Conservation (phyloP, 768 basidiomycete species). For the Leccinum subgranulosum region DNA sequence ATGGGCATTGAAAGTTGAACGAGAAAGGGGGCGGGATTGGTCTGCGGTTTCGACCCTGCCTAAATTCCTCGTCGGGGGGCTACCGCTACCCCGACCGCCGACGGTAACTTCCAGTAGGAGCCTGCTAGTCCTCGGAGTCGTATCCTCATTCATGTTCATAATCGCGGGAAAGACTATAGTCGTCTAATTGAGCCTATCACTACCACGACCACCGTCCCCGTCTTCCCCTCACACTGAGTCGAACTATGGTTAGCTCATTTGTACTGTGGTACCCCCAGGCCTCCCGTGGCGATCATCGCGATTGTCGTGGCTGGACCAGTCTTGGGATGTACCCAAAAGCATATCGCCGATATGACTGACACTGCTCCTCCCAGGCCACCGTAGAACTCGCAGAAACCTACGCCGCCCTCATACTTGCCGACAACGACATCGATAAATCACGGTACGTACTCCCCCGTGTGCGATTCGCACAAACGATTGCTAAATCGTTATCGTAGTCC, state of each 20-base stretch:
- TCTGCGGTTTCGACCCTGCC: too few species aligned
- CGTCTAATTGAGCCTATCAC: too few species aligned
- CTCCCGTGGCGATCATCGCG: not conserved
- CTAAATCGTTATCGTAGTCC: conserved; percentile 45
- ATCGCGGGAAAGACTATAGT: too few species aligned
- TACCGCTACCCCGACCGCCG: too few species aligned
- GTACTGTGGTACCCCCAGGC: not conserved
- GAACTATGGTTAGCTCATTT: conserved; percentile 26
- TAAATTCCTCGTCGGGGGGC: too few species aligned
- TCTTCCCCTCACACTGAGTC: not conserved
- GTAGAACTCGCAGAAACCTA: conserved; percentile 90
- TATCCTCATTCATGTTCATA: too few species aligned
- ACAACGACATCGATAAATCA: conserved; percentile 92
- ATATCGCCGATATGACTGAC: not conserved
- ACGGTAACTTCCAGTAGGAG: too few species aligned
- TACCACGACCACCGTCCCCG: conserved; percentile 1
- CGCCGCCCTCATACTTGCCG: conserved; percentile 91
- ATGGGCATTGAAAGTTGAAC: too few species aligned
- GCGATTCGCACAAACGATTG: not conserved
- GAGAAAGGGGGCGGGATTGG: too few species aligned
- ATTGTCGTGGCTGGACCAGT: conserved; percentile 22
- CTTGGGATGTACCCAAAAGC: conserved; percentile 10
- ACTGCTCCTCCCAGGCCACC: conserved; percentile 43
- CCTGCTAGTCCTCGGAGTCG: too few species aligned
- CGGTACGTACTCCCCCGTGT: conserved; percentile 58